A percentile compares a stretch with the other conserved stretches of the same genome.
Conservation (phyloP, 2,329 filamentous ascomycete species). For the Aureobasidium zeae region DNA sequence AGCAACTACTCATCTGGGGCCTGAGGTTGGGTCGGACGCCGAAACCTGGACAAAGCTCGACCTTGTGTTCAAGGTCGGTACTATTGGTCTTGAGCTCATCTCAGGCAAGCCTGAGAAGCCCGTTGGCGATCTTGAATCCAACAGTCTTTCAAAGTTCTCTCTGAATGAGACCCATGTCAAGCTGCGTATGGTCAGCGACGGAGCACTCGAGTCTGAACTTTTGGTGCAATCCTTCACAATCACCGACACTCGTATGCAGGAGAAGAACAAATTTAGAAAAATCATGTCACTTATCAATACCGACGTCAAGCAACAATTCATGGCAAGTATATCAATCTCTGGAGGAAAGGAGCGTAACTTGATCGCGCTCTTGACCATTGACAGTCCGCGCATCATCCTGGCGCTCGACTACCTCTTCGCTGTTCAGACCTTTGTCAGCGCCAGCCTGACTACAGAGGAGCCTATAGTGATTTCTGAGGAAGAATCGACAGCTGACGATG, state of each 20-base stretch:
- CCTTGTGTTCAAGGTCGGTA: conserved; percentile 78
- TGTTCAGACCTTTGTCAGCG: conserved; percentile 70
- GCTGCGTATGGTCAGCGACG: conserved; percentile 84
- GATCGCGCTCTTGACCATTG: conserved; percentile 85
- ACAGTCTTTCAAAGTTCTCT: conserved; percentile 87
- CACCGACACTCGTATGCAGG: conserved; percentile 75
- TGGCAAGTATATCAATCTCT: conserved; percentile 92
- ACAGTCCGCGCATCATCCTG: conserved; percentile 90
- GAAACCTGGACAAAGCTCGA: conserved; percentile 89
- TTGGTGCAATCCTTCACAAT: conserved; percentile 93
- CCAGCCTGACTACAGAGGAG: conserved; percentile 50
- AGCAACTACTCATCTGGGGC: conserved; percentile 32
- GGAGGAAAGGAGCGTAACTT: conserved; percentile 71
- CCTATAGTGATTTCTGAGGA: conserved; percentile 55
- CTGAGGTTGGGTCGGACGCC: conserved; percentile 59
- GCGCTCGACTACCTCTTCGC: conserved; percentile 93
- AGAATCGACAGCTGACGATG: conserved; percentile 37
- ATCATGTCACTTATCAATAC: conserved; percentile 98
- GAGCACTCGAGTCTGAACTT: conserved; percentile 83
- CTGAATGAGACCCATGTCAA: conserved; percentile 89
- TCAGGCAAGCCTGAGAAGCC: conserved; percentile 66
- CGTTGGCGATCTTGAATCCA: conserved; percentile 65
- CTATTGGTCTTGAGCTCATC: conserved; percentile 79
- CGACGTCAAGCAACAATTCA: conserved; percentile 86
- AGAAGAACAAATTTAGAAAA: conserved; percentile 91